Percentiles rank a stretch among this genome's conserved stretches.
Conservation (phyloP, 768 basidiomycete genomes). For the Hysterangium stoloniferum region DNA sequence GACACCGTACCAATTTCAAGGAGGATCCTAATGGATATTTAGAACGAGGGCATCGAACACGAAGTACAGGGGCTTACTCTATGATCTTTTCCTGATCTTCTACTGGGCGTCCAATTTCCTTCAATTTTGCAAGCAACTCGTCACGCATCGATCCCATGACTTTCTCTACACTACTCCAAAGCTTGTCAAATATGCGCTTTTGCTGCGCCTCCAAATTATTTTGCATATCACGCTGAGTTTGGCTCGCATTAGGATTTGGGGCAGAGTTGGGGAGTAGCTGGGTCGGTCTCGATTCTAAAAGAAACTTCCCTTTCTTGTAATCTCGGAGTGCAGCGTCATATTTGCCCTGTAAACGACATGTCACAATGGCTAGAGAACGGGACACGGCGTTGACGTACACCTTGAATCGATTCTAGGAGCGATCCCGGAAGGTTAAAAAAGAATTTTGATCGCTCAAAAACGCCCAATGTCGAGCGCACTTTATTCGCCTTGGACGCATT, state of each 20-base stretch:
- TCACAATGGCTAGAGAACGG: not conserved
- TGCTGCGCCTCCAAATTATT: slow-evolving; percentile 57
- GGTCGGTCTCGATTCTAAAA: slow-evolving; percentile 83
- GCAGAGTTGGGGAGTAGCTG: slow-evolving; percentile 60
- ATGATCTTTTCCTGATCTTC: slow-evolving; percentile 98
- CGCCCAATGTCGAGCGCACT: slow-evolving; percentile 83
- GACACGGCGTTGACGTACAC: slow-evolving; percentile 44
- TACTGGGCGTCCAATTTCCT: slow-evolving; percentile 68
- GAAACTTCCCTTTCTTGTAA: slow-evolving; percentile 93
- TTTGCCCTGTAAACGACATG: slow-evolving; percentile 53
- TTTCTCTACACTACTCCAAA: slow-evolving; percentile 92
- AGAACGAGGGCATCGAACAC: not conserved
- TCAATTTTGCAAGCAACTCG: slow-evolving; percentile 66
- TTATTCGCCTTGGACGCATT: slow-evolving; percentile 93
- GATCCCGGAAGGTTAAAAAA: slow-evolving; percentile 96
- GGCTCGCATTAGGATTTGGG: slow-evolving; percentile 23
- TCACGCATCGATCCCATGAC: slow-evolving; percentile 89
- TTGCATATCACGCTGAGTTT: slow-evolving; percentile 50
- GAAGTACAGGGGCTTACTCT: slow-evolving; percentile 55
- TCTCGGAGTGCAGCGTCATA: slow-evolving; percentile 92
- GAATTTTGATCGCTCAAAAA: slow-evolving; percentile 96
- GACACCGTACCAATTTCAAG: slow-evolving; percentile 64
- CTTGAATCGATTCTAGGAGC: slow-evolving; percentile 82
- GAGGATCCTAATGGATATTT: slow-evolving; percentile 51
- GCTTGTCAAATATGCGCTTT: slow-evolving; percentile 89